Evolutionary conservation across 139 green algal species (phyloP).

Genomic region (Edaphochlamys debaryana): DNA sequence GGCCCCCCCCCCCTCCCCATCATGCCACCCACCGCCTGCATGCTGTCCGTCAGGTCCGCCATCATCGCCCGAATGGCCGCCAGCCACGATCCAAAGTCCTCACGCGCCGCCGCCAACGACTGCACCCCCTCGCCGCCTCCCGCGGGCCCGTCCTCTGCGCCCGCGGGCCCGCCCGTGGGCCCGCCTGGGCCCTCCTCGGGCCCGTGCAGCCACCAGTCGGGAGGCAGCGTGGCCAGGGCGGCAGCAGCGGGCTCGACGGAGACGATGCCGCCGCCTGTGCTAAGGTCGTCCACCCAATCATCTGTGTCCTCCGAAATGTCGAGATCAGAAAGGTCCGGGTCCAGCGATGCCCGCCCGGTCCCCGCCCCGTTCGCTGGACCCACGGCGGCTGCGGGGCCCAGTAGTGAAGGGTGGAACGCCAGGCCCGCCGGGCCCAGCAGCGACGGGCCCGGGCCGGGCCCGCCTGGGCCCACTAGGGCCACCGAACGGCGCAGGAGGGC

Average conservation of each 20-base stretch:
- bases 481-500: not conserved
- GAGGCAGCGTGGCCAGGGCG: not conserved
- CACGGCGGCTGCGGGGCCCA: too few relatives aligned
- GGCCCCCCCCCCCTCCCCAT: not conserved
- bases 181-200: too few relatives aligned
- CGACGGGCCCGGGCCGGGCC: too few relatives aligned
- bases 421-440: not conserved
- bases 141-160: not conserved
- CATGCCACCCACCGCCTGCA: not conserved
- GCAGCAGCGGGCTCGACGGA: not conserved
- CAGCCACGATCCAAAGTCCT: not conserved
- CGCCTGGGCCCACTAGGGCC: too few relatives aligned
- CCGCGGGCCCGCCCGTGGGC: too few relatives aligned
- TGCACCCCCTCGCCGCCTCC: not conserved
- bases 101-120: not conserved
- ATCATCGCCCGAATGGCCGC: slow-evolving; percentile 3
- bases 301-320: not conserved
- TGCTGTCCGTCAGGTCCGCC: not conserved
- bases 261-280: not conserved
- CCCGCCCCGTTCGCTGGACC: too few relatives aligned
- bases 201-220: not conserved
- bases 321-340: too few relatives aligned
- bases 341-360: too few relatives aligned
- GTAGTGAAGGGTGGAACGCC: not conserved
- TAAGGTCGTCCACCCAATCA: not conserved